Evolutionary conservation across 192 early-diverging fungal genomes (phyloP), one percentile per base, ranked within the genome.

Genomic region (Coemansia sp.): DNA sequence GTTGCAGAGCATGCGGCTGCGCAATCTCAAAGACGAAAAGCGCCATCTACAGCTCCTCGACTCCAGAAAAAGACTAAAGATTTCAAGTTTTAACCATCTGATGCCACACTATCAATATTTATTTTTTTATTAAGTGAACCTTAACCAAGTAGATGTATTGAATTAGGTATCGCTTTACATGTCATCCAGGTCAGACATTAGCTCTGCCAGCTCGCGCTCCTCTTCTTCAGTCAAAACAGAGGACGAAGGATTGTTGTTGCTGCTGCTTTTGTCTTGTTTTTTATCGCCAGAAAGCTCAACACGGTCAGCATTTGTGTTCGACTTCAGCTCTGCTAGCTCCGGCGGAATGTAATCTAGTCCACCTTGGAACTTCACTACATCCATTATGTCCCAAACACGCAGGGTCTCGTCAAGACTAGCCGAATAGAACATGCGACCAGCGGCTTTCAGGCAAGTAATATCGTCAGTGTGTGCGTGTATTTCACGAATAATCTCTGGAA

Each of bases 381-480:
- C 86, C 58, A 68, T 66, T n/a, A 96, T 74, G 8, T 85, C 82
- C 96, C 96, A 98, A 16, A 64, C 74, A 45, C 95, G 89, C 41
- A 99, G 73, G 1, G 97, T 95, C 19, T 87, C 85, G 73, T 99
- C 97, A 36, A 98, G 73, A 0, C 92, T 91, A 16, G 86, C 90
- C 13, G 92, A 91, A 72, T 92, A 93, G 15, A 98, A 77, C 4
- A 74, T 84, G 6, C 85, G 74, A 8, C 92, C 91, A 41, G 76
- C 54, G 4, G 85, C 69, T 1, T 74, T 74, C 67, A 98, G 74
- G 51, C 85, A 80, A 0, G 90, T 87, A 2, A 99, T 89, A 72
- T 97, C 95, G 68, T 94, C 95, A 64, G 91, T 95, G 68, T 99
- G 97, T 6, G 91, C 94, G 37, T 89, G 86, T 39, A 99, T 88